Percentiles rank a stretch among this genome's conserved stretches.
Conservation (phyloP, 352 stramenopile species). For the Hyaloperonospora brassicae region DNA sequence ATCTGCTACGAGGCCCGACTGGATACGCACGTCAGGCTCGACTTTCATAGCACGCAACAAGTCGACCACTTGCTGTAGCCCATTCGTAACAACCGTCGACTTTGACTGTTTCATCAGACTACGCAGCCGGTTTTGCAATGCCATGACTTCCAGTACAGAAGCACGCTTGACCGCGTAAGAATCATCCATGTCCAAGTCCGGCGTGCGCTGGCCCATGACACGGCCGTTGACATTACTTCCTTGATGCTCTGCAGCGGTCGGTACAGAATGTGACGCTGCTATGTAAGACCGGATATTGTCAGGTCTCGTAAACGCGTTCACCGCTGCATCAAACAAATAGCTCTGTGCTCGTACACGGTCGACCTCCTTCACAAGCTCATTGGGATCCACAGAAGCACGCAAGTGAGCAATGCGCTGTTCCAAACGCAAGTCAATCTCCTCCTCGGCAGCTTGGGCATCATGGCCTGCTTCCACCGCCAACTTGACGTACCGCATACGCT, state of each 20-base stretch:
- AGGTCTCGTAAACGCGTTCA: conserved; percentile 49
- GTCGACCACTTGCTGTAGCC: conserved; percentile 70
- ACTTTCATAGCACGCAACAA: conserved; percentile 73
- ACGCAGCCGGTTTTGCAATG: conserved; percentile 62
- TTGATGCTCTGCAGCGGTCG: conserved; percentile 37
- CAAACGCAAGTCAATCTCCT: conserved; percentile 70
- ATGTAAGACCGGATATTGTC: conserved; percentile 54
- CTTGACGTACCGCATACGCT: conserved; percentile 72
- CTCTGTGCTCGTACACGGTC: conserved; percentile 61
- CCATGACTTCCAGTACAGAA: conserved; percentile 51
- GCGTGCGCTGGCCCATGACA: conserved; percentile 49
- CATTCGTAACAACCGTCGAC: conserved; percentile 50
- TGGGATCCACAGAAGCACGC: conserved; percentile 53
- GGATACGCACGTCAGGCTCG: conserved; percentile 56
- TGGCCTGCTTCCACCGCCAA: conserved; percentile 56
- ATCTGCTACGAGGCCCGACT: conserved; percentile 60
- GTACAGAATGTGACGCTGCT: conserved; percentile 42
- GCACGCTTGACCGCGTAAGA: conserved; percentile 57
- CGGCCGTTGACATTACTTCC: conserved; percentile 14
- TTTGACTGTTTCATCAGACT: conserved; percentile 50
- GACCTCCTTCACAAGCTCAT: conserved; percentile 75
- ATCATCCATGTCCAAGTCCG: conserved; percentile 60
- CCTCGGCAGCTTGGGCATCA: conserved; percentile 50
- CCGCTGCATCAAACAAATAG: conserved; percentile 57
- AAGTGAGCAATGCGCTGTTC: conserved; percentile 72